Evolutionary conservation across 1,284 basidiomycete species (phyloP), one percentile per base, ranked within the genome.

Genomic region (Moesziomyces parantarcticus): DNA sequence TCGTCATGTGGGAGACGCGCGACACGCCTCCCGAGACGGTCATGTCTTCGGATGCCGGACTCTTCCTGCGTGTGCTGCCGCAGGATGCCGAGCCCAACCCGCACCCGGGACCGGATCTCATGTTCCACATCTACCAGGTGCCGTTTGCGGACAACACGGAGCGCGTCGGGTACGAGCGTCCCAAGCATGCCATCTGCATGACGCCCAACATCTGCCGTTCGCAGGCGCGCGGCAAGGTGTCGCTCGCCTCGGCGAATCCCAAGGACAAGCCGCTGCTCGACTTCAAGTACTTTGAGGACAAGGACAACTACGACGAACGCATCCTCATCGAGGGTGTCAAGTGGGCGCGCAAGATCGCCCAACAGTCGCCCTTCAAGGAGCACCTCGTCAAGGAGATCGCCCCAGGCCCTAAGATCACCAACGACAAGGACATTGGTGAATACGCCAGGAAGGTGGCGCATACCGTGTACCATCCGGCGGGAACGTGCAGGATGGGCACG

Each of bases 301-400:
- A 86, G 49, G 81, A 87, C 43, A 81, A 84, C 52, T 85, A 87
- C 73, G 88, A 88, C 83, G 78, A 81, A 76, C 72, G 83, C 34
- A 76, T 87, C 13, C 76, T 88, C 51, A 81, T 88, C 22, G 87
- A 89, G 71, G 85, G 85, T 22, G 80, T 88, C 68, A 89, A 89
- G 68, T 87, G 87, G 65, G 84, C 85, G 5, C 79, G 87, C 20
- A 84, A 81, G 45, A 81, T 89, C 40, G 82, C 84, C 0, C 60
- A 86, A 14, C 84, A 84, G 9, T 83, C 85, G 44, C 87, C 88
- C 0, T 85, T 88, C 76, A 77, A 77, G 43, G 60, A 79, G 52
- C 83, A 84, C 55, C 65, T 84, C 4, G 62, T 84, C 61, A 79
- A 90, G 82, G 84, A 84, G 52, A 61, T 84, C 8, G 84, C 84